Base-by-base conservation (phyloP, 352 stramenopile species). In the Phytophthora boehmeriae region DNA sequence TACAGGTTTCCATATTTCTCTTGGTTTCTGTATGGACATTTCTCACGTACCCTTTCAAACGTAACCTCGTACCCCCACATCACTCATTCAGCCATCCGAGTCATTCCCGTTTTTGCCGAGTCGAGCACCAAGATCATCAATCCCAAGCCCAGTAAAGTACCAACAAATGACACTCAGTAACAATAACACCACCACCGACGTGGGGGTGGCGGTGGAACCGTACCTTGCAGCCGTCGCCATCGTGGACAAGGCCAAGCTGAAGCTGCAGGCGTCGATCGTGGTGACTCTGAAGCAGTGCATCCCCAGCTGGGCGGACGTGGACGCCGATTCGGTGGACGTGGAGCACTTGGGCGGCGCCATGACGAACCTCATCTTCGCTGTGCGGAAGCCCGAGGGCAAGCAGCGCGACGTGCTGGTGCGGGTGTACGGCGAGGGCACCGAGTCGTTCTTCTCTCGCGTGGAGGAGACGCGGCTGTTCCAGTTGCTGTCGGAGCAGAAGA, bases 291-390 rank as follows among this genome's bases (percentile, higher is more conserved):
- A 60, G 25, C 56, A 81, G 66, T 82, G 81, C 60, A 79, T 82
- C 51, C 76, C 77, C n/a, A 75, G 71, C 20, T 93, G 84, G 84
- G 47, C 17, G 20, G 59, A 80, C 60, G 76, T 87, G 48, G 62
- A 75, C 19, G 67, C 76, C 10, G 68, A 88, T 52, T 71, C 79
- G 52, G 73, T 93, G 19, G 73, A 87, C 63, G 71, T 93, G 42
- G 66, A 86, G 39, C 76, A 89, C 55, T 25, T 93, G 25, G 80
- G 84, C 58, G 86, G 86, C 53, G 86, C 86, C 17, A 93, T 93
- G 86, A 93, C 86, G 16, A 95, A 95, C 63, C 69, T 95, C 61
- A 92, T 95, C 68, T 92, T 95, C 59, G 71, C 76, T 10, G 81
- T 91, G 32, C 85, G 84, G 57, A 95, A 92, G 50, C 70, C 78